phyloP scores from a whole-genome alignment of 179 eudicot genomes.

The Vitellaria paradoxa region DNA sequence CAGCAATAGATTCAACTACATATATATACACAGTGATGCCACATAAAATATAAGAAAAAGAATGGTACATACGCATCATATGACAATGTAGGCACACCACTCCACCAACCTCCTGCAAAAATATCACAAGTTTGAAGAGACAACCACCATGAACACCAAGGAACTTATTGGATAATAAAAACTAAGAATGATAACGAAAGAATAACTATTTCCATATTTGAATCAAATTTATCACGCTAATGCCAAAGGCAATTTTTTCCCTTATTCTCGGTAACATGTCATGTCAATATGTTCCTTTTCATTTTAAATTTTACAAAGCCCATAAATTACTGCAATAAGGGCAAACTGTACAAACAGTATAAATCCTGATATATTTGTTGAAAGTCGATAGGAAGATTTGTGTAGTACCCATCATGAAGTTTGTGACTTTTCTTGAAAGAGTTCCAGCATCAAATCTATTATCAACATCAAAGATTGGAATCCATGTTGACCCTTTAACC shows the following conservation, averaged over 20 bases:
- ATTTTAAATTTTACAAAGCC: neutral
- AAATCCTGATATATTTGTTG: neutral
- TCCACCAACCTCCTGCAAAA: constrained; percentile 98
- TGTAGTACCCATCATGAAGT: constrained; percentile 76
- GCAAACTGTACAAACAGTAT: neutral
- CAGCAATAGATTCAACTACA: neutral
- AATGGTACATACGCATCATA: constrained; percentile 46
- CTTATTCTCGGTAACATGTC: neutral
- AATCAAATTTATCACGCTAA: neutral
- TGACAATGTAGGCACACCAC: constrained; percentile 88
- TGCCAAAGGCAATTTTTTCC: constrained; percentile 7
- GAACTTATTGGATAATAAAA: neutral
- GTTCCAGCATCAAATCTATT: constrained; percentile 49
- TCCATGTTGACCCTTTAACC: constrained; percentile 90
- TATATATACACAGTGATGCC: neutral
- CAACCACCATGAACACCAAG: neutral
- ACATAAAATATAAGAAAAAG: neutral
- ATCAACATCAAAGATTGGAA: constrained; percentile 85
- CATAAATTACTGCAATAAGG: neutral
- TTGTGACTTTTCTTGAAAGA: constrained; percentile 68
- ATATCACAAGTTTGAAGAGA: constrained; percentile 12
- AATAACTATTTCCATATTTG: neutral
- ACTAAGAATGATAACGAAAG: neutral
- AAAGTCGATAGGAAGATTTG: neutral
- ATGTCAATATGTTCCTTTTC: neutral